Base-by-base conservation (phyloP, 208 protist species). In the Endotrypanum monterogeii region DNA sequence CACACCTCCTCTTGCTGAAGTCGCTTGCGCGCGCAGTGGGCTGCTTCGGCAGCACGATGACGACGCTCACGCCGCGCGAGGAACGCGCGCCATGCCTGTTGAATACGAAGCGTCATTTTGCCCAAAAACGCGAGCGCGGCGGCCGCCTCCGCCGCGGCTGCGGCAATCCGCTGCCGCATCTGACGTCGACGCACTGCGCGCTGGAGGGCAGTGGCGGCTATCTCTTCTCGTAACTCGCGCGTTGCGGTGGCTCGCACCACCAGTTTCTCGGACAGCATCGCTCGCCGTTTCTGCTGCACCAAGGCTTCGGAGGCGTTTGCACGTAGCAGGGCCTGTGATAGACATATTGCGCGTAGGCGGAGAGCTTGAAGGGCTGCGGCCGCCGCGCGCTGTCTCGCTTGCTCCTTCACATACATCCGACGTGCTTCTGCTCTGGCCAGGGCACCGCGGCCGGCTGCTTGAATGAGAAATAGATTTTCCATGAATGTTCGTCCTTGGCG, bases 1-100 rank as follows among this genome's bases (percentile, higher is more conserved):
- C 67, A 58, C 56, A 88, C 86, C 25, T 91, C 86, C 67, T 91
- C 86, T 67, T 75, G 73, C 41, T 83, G 76, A 62, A 81, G 73
- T 11, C 89, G 85, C 80, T 89, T 86, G 32, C 5, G 35, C 28
- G 72, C 51, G 52, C 62, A 65, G 11, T 62, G 68, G 9, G 62
- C 46, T 23, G 56, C 67, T 9, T 65, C 50, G 32, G 54, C 74
- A 12, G 60, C 51, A 58, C 72, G 85, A 8, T 37, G 18, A 3
- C 56, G 65, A 6, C 78, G 80, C 25, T 74, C 69, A 7, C 63
- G 50, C 1, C 83, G 78, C 23, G 89, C 84, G 0, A 58, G 37
- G 9, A 67, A 79, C 4, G 60, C 48, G 0, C 89, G 87, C 87
- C 88, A 89, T 28, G 76, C 55, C 7, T 63, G 25, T 71, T 94